phyloP scores from a whole-genome alignment of 768 basidiomycete genomes.

The Xerocomellus amylosporus region DNA sequence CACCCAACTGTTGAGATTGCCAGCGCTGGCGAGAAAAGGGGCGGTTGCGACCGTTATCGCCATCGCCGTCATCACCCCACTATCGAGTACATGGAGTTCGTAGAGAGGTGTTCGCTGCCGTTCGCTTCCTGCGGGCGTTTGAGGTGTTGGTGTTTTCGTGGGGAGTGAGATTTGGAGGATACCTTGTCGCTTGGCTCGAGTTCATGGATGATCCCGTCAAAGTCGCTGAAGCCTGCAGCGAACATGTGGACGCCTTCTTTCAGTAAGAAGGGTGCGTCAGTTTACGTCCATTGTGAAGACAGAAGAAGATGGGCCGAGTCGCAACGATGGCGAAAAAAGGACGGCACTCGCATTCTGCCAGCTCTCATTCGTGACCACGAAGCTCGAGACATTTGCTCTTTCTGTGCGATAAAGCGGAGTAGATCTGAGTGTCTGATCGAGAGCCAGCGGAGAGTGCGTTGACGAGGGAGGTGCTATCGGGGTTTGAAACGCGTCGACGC shows the following conservation, averaged over 20 bases:
- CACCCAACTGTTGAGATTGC: conserved; percentile 16
- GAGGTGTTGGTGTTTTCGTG: conserved; percentile 22
- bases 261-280: conserved; percentile 28
- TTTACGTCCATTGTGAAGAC: no score
- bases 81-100: conserved; percentile 36
- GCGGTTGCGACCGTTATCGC: neutral
- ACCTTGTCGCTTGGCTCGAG: neutral
- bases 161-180: neutral
- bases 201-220: conserved; percentile 23
- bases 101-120: conserved; percentile 39
- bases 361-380: conserved; percentile 73
- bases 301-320: no score
- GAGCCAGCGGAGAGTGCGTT: neutral
- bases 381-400: conserved; percentile 78
- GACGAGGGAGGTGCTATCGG: no score
- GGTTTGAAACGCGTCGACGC: no score
- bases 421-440: conserved; percentile 68
- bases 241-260: conserved; percentile 65
- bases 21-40: conserved; percentile 10
- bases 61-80: neutral
- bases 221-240: conserved; percentile 42
- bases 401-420: conserved; percentile 82
- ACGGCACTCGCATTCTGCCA: conserved; percentile 51
- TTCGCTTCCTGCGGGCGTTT: conserved; percentile 20
- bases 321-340: no score